Evolutionary conservation across 352 stramenopile species (phyloP).

Genomic region (Pythium sukuiense): DNA sequence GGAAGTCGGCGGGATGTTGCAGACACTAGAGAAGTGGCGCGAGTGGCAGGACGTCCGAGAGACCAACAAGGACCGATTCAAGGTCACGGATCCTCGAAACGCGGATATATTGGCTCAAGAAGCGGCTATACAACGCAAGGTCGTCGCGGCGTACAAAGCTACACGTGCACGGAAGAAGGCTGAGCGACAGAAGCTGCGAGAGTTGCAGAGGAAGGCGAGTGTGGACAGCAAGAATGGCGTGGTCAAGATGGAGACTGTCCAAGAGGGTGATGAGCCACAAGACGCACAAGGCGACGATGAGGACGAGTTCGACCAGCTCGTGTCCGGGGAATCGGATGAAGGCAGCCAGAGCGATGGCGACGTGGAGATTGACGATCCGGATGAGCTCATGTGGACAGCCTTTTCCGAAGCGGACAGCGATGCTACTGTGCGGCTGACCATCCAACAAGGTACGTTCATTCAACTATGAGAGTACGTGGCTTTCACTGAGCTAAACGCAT

Average conservation of each 20-base stretch:
- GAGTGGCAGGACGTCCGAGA: slow-evolving; percentile 56
- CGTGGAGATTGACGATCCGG: slow-evolving; percentile 56
- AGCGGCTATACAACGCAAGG: slow-evolving; percentile 59
- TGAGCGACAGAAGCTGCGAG: slow-evolving; percentile 54
- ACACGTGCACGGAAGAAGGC: slow-evolving; percentile 58
- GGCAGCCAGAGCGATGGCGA: slow-evolving; percentile 37
- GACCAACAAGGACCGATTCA: slow-evolving; percentile 65
- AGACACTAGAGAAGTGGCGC: slow-evolving; percentile 39
- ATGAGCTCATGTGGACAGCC: slow-evolving; percentile 63
- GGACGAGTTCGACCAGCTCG: slow-evolving; percentile 43
- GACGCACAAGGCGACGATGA: slow-evolving; percentile 35
- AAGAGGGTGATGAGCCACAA: slow-evolving; percentile 51
- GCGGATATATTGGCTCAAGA: slow-evolving; percentile 51
- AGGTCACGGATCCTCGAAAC: slow-evolving; percentile 56
- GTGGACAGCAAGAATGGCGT: slow-evolving; percentile 19
- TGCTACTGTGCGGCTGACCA: slow-evolving; percentile 40
- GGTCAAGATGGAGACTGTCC: slow-evolving; percentile 62
- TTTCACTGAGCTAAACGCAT: neutral
- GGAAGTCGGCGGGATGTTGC: slow-evolving; percentile 41
- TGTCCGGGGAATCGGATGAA: slow-evolving; percentile 51
- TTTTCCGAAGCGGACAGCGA: slow-evolving; percentile 53
- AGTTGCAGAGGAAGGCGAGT: slow-evolving; percentile 37
- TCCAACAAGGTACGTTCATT: slow-evolving; percentile 44
- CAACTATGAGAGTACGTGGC: neutral
- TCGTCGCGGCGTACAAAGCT: slow-evolving; percentile 66